Evolutionary conservation across 2,329 filamentous ascomycete genomes (phyloP).

Genomic region (Pseudocercospora vitis): DNA sequence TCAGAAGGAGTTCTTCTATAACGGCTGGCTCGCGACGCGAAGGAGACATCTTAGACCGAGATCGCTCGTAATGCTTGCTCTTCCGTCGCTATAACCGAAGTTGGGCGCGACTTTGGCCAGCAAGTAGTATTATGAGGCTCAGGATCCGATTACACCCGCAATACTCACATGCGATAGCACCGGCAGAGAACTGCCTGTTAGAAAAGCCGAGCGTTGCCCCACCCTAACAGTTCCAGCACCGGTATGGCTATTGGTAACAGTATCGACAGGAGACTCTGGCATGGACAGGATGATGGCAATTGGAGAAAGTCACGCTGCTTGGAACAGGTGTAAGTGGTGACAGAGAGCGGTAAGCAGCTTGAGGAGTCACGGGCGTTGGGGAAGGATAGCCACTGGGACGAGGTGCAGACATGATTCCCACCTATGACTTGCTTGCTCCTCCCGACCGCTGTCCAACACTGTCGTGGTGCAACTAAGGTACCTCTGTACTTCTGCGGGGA

Average conservation of each 20-base stretch:
- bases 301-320: slow-evolving; percentile 14
- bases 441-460: slow-evolving; percentile 15
- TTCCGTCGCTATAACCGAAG: slow-evolving; percentile 5
- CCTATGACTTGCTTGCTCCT: slow-evolving; percentile 1
- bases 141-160: slow-evolving; percentile 19
- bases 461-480: slow-evolving; percentile 9
- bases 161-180: slow-evolving; percentile 18
- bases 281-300: slow-evolving; percentile 6
- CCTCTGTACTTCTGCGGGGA: slow-evolving; percentile 17
- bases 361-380: not conserved
- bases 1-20: not conserved
- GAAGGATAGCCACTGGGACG: not conserved
- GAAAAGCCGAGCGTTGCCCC: slow-evolving; percentile 15
- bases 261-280: slow-evolving; percentile 2
- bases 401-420: not conserved
- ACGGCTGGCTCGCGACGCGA: not conserved
- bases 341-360: slow-evolving; percentile 4
- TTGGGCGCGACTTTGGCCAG: slow-evolving; percentile 7
- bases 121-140: not conserved
- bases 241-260: not conserved
- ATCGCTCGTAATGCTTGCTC: slow-evolving; percentile 7
- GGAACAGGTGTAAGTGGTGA: not conserved
- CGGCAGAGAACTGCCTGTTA: slow-evolving; percentile 14
- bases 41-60: slow-evolving; percentile 9
- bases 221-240: slow-evolving; percentile 2